Percentiles rank a stretch among this genome's conserved stretches.
Evolutionary conservation across 139 green algal genomes (phyloP).

Genomic region (Chlamydomonas sp.): DNA sequence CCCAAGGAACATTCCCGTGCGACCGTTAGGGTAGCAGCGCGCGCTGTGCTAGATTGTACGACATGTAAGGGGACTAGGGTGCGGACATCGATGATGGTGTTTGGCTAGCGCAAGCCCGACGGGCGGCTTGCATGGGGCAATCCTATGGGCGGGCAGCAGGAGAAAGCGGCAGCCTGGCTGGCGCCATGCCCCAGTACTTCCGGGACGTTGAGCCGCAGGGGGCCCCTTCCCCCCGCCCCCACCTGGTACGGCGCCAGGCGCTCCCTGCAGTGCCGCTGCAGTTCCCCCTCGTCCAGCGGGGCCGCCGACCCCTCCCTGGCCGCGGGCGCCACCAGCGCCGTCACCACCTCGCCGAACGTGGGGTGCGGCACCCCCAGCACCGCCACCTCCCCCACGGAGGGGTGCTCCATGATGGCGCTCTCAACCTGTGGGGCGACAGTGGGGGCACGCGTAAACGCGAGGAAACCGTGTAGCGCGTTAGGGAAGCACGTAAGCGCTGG

Average conservation of each 20-base stretch:
- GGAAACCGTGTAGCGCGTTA: too few relatives aligned
- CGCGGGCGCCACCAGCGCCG: conserved; percentile 58
- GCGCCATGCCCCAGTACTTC: too few relatives aligned
- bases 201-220: too few relatives aligned
- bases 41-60: too few relatives aligned
- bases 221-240: neutral
- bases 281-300: conserved; percentile 17
- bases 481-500: neutral
- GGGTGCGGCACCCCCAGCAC: conserved; percentile 90
- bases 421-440: conserved; percentile 71
- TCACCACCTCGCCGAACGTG: conserved; percentile 79
- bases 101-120: too few relatives aligned
- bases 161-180: too few relatives aligned
- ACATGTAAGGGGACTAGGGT: too few relatives aligned
- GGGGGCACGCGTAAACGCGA: neutral
- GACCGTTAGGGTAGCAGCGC: too few relatives aligned
- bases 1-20: too few relatives aligned
- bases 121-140: too few relatives aligned
- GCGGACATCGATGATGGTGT: too few relatives aligned
- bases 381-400: conserved; percentile 75
- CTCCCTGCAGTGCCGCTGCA: conserved; percentile 45
- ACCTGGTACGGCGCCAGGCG: conserved; percentile 74
- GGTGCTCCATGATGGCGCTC: conserved; percentile 79
- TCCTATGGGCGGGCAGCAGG: too few relatives aligned
- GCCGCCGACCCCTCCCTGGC: neutral